Evolutionary conservation across 2,329 filamentous ascomycete genomes (phyloP), one percentile per base, ranked within the genome.

Genomic region (Neonectria coccinea): DNA sequence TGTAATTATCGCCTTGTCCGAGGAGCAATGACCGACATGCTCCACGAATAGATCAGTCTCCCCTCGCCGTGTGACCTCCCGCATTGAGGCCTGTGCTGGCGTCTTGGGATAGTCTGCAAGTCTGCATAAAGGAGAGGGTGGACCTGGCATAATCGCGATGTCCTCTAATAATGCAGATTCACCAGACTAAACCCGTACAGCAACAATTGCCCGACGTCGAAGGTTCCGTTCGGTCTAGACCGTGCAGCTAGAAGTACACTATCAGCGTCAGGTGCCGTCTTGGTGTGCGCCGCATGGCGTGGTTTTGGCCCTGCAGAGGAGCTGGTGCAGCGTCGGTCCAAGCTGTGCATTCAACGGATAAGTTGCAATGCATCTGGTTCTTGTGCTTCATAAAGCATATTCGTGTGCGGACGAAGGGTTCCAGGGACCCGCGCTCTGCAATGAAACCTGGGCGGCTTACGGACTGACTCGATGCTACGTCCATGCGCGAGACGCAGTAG

Each of bases 271-370:
- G 33, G 16, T 50, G 47, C 47, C n/a, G 27, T 10, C 47, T 50
- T 31, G 47, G 47, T 50, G 47, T 29, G 47, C 27, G 47, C 47
- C 47, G 4, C 47, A 33, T 50, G 47, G 47, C 47, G 47, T 50
- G 27, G 47, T 33, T 33, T 36, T 48, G 7, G n/a, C 10, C 8
- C 27, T 12, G 3, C 5, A 7, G 9, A 31, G 18, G 47, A 18
- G 3, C 8, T 50, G 47, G 6, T 9, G 7, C 12, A 7, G 22
- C 44, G 25, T 48, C 14, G 20, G 47, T 25, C 22, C 22, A 4
- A 25, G 22, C 3, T 4, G 22, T 25, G 22, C 22, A 5, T 25
- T 25, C 22, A 25, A 25, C 22, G 22, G 22, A 25, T 4, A 39
- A 16, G 14, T 5, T 39, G 36, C n/a, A n/a, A 42, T 42, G 39